phyloP scores from a whole-genome alignment of 192 early-diverging fungal genomes.

The Helicostylum pulchrum region DNA sequence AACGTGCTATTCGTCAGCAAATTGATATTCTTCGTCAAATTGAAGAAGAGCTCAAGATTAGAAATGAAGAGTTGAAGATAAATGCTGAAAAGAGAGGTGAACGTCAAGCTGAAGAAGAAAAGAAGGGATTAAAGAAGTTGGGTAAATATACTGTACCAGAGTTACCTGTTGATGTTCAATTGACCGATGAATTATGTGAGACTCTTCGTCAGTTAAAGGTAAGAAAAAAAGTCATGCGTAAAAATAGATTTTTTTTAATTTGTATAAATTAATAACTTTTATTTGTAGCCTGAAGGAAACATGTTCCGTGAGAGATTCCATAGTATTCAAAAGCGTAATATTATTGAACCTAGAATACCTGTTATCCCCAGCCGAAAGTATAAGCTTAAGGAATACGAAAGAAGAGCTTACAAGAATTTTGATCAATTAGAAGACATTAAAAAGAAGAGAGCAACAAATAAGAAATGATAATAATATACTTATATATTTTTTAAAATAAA shows the following conservation, averaged over 20 bases:
- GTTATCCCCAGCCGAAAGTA: conserved; percentile 44
- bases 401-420: conserved; percentile 53
- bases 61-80: conserved; percentile 34
- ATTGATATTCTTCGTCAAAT: conserved; percentile 50
- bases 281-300: conserved; percentile 56
- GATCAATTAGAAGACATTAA: conserved; percentile 24
- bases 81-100: conserved; percentile 28
- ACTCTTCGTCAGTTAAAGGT: conserved; percentile 43
- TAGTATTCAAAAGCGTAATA: conserved; percentile 52
- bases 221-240: conserved; percentile 1
- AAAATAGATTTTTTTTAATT: not conserved
- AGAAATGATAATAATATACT: not conserved
- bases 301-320: conserved; percentile 53
- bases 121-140: conserved; percentile 26
- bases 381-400: conserved; percentile 51
- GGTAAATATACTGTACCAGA: conserved; percentile 31
- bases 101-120: conserved; percentile 39
- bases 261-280: not conserved
- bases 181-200: conserved; percentile 55
- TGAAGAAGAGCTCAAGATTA: conserved; percentile 40
- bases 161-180: conserved; percentile 38
- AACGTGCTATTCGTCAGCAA: conserved; percentile 47
- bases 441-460: conserved; percentile 13
- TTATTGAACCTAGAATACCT: conserved; percentile 51
- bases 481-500: conserved; percentile 6